Conservation (phyloP, 768 basidiomycete genomes). For the Suillus subalutaceus region DNA sequence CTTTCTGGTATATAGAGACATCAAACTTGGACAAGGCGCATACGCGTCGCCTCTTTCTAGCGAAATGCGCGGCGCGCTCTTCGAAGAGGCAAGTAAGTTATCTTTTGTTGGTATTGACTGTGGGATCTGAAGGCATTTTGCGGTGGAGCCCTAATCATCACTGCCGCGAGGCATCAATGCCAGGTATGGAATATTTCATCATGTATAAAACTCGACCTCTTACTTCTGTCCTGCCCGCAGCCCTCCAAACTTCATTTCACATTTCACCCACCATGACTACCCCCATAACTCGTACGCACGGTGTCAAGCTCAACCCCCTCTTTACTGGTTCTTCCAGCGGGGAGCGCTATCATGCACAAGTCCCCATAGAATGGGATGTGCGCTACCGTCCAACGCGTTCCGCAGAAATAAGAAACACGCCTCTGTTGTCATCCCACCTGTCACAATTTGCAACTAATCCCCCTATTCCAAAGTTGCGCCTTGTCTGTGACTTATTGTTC, state of each 20-base stretch:
- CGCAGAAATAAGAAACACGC: constrained; percentile 17
- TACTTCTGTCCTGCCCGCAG: neutral
- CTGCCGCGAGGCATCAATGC: neutral
- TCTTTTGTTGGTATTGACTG: constrained; percentile 14
- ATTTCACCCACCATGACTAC: constrained; percentile 16
- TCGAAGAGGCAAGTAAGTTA: constrained; percentile 21
- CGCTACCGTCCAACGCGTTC: constrained; percentile 41
- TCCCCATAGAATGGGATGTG: constrained; percentile 52
- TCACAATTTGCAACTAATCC: constrained; percentile 48
- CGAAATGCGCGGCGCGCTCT: neutral
- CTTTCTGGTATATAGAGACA: constrained; percentile 8
- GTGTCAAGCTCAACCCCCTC: constrained; percentile 20
- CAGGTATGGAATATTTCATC: neutral
- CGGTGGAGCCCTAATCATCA: constrained; percentile 1
- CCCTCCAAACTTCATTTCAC: constrained; percentile 3
- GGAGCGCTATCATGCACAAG: constrained; percentile 13
- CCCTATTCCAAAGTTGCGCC: constrained; percentile 36
- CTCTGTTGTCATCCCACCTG: constrained; percentile 30
- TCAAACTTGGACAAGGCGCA: neutral
- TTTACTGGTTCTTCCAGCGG: constrained; percentile 19
- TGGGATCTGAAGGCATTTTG: neutral
- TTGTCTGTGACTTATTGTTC: constrained; percentile 51
- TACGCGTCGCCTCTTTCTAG: constrained; percentile 5
- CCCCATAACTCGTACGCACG: constrained; percentile 11
- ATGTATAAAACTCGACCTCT: constrained; percentile 20